Base-by-base conservation (phyloP, 2,329 filamentous ascomycete genomes). In the Paracamarosporium sp. region DNA sequence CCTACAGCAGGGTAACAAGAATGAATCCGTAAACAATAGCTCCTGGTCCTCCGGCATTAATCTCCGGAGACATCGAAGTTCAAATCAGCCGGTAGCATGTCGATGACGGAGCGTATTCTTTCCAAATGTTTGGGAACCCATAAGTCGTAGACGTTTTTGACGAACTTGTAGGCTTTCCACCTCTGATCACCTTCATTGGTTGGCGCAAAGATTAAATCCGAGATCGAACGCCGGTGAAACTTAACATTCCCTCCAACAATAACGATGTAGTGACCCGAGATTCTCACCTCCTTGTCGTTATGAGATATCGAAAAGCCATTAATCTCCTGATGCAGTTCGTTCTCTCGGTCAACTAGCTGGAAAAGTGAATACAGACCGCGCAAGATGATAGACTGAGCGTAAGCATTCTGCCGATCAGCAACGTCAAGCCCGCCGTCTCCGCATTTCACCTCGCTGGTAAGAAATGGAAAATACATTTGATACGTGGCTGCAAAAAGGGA, bases 391-490 rank as follows among this genome's bases (percentile, higher is more conserved):
- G 58, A 58, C 47, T 57, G 47, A 40, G 41, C 65, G 41, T 66
- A 50, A 47, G 62, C 53, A 56, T 66, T 66, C 53, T 65, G 70
- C 58, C 66, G 60, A 58, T 71, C 63, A n/a, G 73, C 67, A 40
- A 68, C 60, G 31, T 73, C 67, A 59, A 63, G 77, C 1, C 63
- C 71, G 25, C 60, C 69, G 27, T 68, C 65, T 41, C 79, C 75
- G 57, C 76, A 81, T 65, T 83, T 82, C 1, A 83, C 80, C 64
- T 85, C 79, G 64, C 76, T 81, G 0, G 78, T 78, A 0, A 85
- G 69, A 60, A 83, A 85, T 2, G 80, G 80, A 60, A 85, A 83
- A 69, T 79, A 81, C 72, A 83, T 82, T 5, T 77, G 68, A 52
- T 74, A 79, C 11, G 79, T 84, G 8, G 61, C 76, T 71, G 80